phyloP scores from a whole-genome alignment of 768 basidiomycete genomes.

The Galerina sulciceps region DNA sequence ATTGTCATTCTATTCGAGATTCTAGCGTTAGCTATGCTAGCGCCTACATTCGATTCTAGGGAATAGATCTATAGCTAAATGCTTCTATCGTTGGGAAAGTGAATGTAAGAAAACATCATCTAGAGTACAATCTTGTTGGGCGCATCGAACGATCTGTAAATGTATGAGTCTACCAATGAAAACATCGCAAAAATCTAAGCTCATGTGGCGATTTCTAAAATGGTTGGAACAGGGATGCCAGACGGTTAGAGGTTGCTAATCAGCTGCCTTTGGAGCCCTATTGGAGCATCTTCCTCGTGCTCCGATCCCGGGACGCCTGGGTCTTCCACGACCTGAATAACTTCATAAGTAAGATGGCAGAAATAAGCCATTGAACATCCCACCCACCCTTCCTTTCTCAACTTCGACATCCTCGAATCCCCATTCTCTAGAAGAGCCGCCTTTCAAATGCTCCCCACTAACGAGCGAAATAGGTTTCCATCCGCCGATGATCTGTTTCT shows the following conservation, averaged over 20 bases:
- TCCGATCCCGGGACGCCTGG: slow-evolving; percentile 73
- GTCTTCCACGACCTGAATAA: slow-evolving; percentile 67
- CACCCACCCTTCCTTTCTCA: slow-evolving; percentile 60
- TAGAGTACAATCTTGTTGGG: slow-evolving; percentile 2
- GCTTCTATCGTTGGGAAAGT: slow-evolving; percentile 2
- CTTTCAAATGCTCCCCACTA: slow-evolving; percentile 61
- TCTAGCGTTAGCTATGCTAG: slow-evolving; percentile 98
- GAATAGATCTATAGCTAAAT: slow-evolving; percentile 10
- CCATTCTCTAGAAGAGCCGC: slow-evolving; percentile 72
- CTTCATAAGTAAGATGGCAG: not conserved
- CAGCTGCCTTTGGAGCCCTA: slow-evolving; percentile 25
- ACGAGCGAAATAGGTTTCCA: slow-evolving; percentile 56
- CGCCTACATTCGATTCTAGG: slow-evolving; percentile 73
- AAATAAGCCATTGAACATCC: not conserved
- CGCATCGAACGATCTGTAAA: not conserved
- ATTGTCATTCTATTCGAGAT: slow-evolving; percentile 67
- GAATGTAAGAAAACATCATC: slow-evolving; percentile 3
- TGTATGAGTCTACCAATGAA: not conserved
- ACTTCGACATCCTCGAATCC: slow-evolving; percentile 77
- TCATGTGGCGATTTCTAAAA: not conserved
- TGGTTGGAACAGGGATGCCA: not conserved
- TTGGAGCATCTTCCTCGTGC: slow-evolving; percentile 52
- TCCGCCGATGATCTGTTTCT: slow-evolving; percentile 34
- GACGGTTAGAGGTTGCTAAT: slow-evolving; percentile 39
- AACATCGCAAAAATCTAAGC: slow-evolving; percentile 1